phyloP scores from a whole-genome alignment of 257 asterid species.

The Verbascum thapsus region DNA sequence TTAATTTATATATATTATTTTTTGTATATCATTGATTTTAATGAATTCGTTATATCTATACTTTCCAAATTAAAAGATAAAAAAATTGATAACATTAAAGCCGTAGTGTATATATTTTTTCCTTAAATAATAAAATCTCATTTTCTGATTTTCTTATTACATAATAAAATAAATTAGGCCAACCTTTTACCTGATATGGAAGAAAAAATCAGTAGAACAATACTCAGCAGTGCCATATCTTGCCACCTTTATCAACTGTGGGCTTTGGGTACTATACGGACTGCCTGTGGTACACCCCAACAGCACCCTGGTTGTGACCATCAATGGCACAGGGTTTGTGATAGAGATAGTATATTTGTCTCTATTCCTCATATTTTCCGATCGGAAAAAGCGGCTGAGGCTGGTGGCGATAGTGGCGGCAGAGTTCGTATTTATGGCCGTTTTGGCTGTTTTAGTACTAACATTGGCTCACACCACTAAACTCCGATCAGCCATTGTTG shows the following conservation, averaged over 20 bases:
- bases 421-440: constrained; percentile 55
- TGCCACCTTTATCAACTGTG: constrained; percentile 78
- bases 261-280: constrained; percentile 80
- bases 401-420: constrained; percentile 38
- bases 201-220: constrained; percentile 70
- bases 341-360: constrained; percentile 60
- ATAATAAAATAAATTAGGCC: constrained; percentile 44
- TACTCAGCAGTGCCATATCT: constrained; percentile 81
- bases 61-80: no score
- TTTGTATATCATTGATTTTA: no score
- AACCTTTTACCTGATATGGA: constrained; percentile 65
- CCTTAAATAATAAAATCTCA: no score
- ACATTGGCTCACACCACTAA: constrained; percentile 45
- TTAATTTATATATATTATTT: no score
- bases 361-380: constrained; percentile 49
- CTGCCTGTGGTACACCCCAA: constrained; percentile 76
- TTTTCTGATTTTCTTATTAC: neutral
- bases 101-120: no score
- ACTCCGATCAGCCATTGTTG: constrained; percentile 62
- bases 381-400: constrained; percentile 45
- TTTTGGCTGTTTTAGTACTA: constrained; percentile 51
- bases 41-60: no score
- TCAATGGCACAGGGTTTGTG: constrained; percentile 66
- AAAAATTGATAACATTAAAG: no score
- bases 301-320: constrained; percentile 71